These are phyloP conservation scores for Aspergillus bridgeri DNA, from an alignment of 495 filamentous ascomycete species.

Conservation along the genomic window DNA sequence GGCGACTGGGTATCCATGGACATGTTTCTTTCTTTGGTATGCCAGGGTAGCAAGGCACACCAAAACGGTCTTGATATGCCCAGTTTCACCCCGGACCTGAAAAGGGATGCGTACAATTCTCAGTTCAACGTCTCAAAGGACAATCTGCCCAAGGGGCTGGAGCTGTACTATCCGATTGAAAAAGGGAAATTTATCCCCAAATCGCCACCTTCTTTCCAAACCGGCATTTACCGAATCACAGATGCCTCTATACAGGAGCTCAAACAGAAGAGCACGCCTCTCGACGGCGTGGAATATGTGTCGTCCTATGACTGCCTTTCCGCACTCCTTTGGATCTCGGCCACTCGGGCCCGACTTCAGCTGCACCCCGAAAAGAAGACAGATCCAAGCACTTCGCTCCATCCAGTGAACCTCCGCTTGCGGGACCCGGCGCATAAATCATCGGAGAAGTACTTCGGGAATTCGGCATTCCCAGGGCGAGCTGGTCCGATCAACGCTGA, in stretches of 20 bases:
- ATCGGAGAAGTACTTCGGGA: constrained; percentile 24
- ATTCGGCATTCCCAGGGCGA: constrained; percentile 17
- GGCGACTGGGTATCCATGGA: constrained; percentile 29
- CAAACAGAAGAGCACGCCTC: constrained; percentile 15
- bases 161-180: constrained; percentile 17
- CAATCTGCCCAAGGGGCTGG: constrained; percentile 9
- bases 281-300: constrained; percentile 19
- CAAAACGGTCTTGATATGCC: constrained; percentile 14
- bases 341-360: constrained; percentile 17
- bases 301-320: constrained; percentile 28
- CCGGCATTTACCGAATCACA: constrained; percentile 20
- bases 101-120: constrained; percentile 20
- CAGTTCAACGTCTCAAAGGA: constrained; percentile 7
- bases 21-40: constrained; percentile 23
- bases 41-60: constrained; percentile 20
- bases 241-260: constrained; percentile 14
- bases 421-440: constrained; percentile 19
- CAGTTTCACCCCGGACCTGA: constrained; percentile 19
- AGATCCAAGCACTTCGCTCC: constrained; percentile 12
- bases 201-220: constrained; percentile 4
- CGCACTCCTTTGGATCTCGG: constrained; percentile 22
- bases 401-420: constrained; percentile 24
- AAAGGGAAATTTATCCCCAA: constrained; percentile 15
- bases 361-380: constrained; percentile 16
- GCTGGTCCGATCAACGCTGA: constrained; percentile 15